These are phyloP conservation scores for grape (Vitis vinifera) DNA, from an alignment of 164 flowering plant species.

Conservation along the genomic window DNA sequence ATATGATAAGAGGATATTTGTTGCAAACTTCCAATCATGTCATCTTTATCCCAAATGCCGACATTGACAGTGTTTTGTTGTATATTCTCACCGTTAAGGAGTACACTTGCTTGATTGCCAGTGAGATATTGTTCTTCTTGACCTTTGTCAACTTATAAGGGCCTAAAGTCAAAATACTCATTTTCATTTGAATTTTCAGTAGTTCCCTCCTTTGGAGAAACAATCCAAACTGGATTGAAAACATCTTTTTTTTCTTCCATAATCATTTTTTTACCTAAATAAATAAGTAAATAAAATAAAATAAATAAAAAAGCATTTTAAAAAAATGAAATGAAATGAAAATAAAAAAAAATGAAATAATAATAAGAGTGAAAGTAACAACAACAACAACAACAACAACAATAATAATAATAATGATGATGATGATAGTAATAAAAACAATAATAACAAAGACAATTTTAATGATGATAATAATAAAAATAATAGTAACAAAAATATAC, in stretches of 20 bases:
- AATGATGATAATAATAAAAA: no score
- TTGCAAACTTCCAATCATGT: conserved; percentile 16
- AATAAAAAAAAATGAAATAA: no score
- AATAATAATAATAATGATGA: no score
- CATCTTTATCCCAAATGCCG: conserved; percentile 17
- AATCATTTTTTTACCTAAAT: no score
- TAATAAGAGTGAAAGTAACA: no score
- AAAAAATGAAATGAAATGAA: no score
- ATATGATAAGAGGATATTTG: conserved; percentile 48
- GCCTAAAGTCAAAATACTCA: conserved; percentile 14
- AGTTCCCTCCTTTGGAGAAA: conserved; percentile 49
- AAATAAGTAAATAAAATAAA: no score
- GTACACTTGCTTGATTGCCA: conserved; percentile 7
- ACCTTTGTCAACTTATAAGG: conserved; percentile 8
- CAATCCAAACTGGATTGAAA: conserved; percentile 46
- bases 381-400: no score
- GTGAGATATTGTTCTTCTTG: conserved; percentile 14
- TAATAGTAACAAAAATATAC: no score
- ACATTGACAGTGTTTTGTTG: conserved; percentile 10
- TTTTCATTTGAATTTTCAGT: conserved; percentile 16
- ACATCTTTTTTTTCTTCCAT: conserved; percentile 1
- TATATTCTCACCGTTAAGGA: conserved; percentile 8
- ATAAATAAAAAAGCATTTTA: no score
- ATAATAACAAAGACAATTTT: no score
- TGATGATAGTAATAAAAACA: no score